Evolutionary conservation across 768 basidiomycete genomes (phyloP).

Genomic region (Pisolithus sp.): DNA sequence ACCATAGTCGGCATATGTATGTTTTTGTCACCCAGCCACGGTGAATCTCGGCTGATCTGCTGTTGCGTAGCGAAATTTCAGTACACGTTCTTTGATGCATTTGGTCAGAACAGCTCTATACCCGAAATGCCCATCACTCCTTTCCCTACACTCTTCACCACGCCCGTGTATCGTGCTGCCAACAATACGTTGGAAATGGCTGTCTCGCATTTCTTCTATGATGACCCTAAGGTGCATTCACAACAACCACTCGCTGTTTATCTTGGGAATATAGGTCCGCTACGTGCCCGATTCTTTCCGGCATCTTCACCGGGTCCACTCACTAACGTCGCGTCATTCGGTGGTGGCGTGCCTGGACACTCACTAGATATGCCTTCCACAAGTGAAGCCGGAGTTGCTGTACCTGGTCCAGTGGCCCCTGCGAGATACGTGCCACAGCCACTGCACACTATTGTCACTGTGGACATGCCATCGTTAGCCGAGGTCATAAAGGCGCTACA

Average conservation of each 20-base stretch:
- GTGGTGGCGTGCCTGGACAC: constrained; percentile 39
- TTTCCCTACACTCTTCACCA: constrained; percentile 79
- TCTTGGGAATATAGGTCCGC: constrained; percentile 83
- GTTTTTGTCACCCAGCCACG: constrained; percentile 23
- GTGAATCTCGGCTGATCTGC: constrained; percentile 15
- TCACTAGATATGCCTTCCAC: constrained; percentile 24
- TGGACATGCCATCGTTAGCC: constrained; percentile 73
- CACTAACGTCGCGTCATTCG: constrained; percentile 55
- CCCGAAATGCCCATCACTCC: constrained; percentile 82
- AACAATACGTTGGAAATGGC: constrained; percentile 77
- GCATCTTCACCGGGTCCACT: constrained; percentile 64
- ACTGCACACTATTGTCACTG: constrained; percentile 75
- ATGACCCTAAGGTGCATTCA: constrained; percentile 55
- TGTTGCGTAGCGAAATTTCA: constrained; percentile 72
- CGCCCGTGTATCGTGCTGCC: constrained; percentile 65
- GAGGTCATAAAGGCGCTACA: constrained; percentile 77
- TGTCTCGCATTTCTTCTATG: constrained; percentile 84
- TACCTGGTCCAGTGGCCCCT: constrained; percentile 21
- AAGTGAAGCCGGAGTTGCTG: constrained; percentile 16
- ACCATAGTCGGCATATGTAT: constrained; percentile 92
- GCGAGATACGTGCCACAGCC: constrained; percentile 48
- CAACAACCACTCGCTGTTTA: constrained; percentile 81
- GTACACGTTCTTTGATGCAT: constrained; percentile 90
- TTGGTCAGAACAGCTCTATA: constrained; percentile 70
- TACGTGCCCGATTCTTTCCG: constrained; percentile 72